These are phyloP conservation scores for Phellopilus nigrolimitatus DNA, from an alignment of 1,284 basidiomycete genomes.

Conservation along the genomic window DNA sequence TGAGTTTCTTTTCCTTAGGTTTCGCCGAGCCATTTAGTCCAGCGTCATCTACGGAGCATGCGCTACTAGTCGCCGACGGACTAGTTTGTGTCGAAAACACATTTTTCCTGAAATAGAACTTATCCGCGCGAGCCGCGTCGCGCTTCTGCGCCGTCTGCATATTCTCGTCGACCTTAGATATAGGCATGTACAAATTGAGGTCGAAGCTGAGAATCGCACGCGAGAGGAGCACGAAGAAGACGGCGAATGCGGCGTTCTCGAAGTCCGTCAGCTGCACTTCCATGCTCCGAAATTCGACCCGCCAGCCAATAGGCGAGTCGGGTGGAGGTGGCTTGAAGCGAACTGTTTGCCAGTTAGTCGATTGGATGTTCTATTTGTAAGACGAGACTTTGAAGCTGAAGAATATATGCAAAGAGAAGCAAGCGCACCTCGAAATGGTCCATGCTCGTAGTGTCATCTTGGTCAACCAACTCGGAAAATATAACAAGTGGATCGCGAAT, in stretches of 20 bases:
- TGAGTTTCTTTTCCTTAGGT: constrained; percentile 58
- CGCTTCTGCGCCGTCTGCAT: constrained; percentile 88
- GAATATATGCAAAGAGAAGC: background rate
- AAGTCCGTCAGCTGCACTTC: constrained; percentile 99
- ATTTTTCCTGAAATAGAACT: constrained; percentile 89
- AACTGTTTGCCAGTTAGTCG: constrained; percentile 99
- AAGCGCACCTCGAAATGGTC: constrained; percentile 91
- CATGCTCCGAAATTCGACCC: constrained; percentile 98
- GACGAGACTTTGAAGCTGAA: background rate
- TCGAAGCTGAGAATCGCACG: constrained; percentile 89
- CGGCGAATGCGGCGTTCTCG: constrained; percentile 95
- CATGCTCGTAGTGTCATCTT: constrained; percentile 82
- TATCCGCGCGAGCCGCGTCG: constrained; percentile 68
- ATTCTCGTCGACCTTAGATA: constrained; percentile 98
- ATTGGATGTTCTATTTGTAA: constrained; percentile 82
- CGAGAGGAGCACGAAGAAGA: constrained; percentile 92
- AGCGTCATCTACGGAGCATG: constrained; percentile 29
- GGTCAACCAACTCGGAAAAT: constrained; percentile 91
- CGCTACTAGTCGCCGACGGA: constrained; percentile 37
- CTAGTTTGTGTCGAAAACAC: constrained; percentile 62
- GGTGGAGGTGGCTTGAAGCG: constrained; percentile 98
- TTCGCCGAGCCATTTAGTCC: constrained; percentile 25
- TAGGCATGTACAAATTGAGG: constrained; percentile 94
- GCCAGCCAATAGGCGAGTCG: constrained; percentile 91
- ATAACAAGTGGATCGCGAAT: constrained; percentile 97